Evolutionary conservation across 768 basidiomycete species (phyloP).

Genomic region (Macrolepiota dolichaula): DNA sequence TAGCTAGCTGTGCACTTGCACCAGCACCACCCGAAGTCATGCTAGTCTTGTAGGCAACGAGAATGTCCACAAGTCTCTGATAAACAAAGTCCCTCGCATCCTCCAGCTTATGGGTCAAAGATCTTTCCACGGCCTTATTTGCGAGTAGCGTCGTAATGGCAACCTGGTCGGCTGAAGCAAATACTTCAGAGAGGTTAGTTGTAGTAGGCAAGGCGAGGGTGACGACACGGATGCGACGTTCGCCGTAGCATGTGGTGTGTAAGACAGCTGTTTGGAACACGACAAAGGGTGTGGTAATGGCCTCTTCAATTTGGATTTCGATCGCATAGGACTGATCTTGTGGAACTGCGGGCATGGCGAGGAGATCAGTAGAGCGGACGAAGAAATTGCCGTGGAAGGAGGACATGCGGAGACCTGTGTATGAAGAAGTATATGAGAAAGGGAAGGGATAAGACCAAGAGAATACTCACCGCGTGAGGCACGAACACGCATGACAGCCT

Average conservation of each 20-base stretch:
- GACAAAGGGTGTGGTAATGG: conserved; percentile 84
- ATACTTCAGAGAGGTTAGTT: conserved; percentile 82
- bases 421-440: not conserved
- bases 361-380: conserved; percentile 92
- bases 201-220: conserved; percentile 88
- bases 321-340: conserved; percentile 95
- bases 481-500: conserved; percentile 96
- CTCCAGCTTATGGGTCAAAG: conserved; percentile 81
- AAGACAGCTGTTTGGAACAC: conserved; percentile 94
- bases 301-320: conserved; percentile 94
- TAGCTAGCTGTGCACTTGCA: conserved; percentile 89
- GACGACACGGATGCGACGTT: conserved; percentile 88
- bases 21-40: conserved; percentile 94
- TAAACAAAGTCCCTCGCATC: conserved; percentile 84
- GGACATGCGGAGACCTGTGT: conserved; percentile 85
- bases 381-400: conserved; percentile 99
- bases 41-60: conserved; percentile 88
- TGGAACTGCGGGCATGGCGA: conserved; percentile 96
- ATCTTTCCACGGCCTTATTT: conserved; percentile 91
- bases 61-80: conserved; percentile 81
- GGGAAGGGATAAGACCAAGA: not conserved
- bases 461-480: conserved; percentile 79
- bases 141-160: conserved; percentile 82
- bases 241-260: conserved; percentile 91
- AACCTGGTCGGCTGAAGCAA: conserved; percentile 86